phyloP scores from a whole-genome alignment of 257 asterid species.

The Phtheirospermum japonicum region DNA sequence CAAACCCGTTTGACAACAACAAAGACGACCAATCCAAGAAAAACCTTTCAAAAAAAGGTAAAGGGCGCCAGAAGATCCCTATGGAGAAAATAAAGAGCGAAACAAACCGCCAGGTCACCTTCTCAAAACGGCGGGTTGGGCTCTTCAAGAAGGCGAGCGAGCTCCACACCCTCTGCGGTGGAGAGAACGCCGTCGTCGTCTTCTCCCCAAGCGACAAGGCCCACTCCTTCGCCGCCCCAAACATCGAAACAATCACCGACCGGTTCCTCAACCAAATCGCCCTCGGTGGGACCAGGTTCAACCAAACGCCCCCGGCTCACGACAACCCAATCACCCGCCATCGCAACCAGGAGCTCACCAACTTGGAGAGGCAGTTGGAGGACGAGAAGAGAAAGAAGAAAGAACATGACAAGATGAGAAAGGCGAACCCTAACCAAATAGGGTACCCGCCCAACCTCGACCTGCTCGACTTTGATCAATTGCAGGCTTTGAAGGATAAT shows the following conservation, averaged over 20 bases:
- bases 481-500: not conserved
- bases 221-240: conserved; percentile 39
- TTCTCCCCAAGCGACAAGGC: conserved; percentile 36
- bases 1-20: no score
- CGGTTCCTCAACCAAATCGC: conserved; percentile 13
- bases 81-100: conserved; percentile 35
- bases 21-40: not conserved
- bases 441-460: conserved; percentile 22
- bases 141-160: conserved; percentile 51
- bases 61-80: conserved; percentile 39
- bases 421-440: not conserved
- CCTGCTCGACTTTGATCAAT: not conserved
- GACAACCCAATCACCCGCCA: conserved; percentile 6
- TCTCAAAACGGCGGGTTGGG: conserved; percentile 42
- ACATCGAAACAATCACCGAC: conserved; percentile 23
- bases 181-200: conserved; percentile 33
- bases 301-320: not conserved
- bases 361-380: conserved; percentile 14
- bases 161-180: conserved; percentile 42
- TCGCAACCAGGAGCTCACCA: conserved; percentile 22
- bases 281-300: not conserved
- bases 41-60: not conserved
- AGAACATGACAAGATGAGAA: not conserved
- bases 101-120: conserved; percentile 42
- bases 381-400: conserved; percentile 17